Evolutionary conservation across 768 basidiomycete genomes (phyloP), one percentile per base, ranked within the genome.

Genomic region (Phaffia australis): DNA sequence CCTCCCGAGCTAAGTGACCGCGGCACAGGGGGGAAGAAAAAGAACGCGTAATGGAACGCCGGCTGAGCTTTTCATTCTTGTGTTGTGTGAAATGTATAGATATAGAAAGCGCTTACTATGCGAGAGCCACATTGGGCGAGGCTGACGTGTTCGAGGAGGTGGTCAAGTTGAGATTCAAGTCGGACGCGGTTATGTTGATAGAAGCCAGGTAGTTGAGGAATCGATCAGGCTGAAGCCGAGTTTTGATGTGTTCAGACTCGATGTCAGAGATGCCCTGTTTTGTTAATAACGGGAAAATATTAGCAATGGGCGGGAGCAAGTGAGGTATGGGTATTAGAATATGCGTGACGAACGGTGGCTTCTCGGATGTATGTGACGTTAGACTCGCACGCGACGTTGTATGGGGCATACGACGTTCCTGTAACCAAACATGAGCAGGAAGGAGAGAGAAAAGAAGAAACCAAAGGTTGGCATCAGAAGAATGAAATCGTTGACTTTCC

Each of bases 121-220:
- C 66, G 21, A 62, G 47, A 3, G 35, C 66, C 18, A 67, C 52
- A 23, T 62, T 63, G 29, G 66, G 66, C 29, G 60, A 46, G 19
- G 60, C 56, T 1, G 32, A 35, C n/a, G 60, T 63, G 16, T 60
- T 46, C 9, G 66, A 67, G n/a, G 19, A 29, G 18, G 66, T 23
- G 54, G 47, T 69, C 25, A 69, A 64, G 42, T 30, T 49, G 51
- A 69, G 59, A 64, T 69, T 69, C 47, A 69, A 48, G 2, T 60
- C 58, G 21, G 68, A 69, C 0, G 68, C 35, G 42, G 57, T 35
- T 27, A 65, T 19, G 58, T 61, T 64, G 63, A 69, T 60, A 5
- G 63, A 64, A 0, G 50, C 29, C 14, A 69, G 63, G 59, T 64
- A 69, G 52, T 25, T n/a, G 25, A 64, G 52, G 59, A 69, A 69